A percentile compares a stretch with the other conserved stretches of the same genome.
Evolutionary conservation across 352 stramenopile genomes (phyloP).

Genomic region (Globisporangium uncinulatum): DNA sequence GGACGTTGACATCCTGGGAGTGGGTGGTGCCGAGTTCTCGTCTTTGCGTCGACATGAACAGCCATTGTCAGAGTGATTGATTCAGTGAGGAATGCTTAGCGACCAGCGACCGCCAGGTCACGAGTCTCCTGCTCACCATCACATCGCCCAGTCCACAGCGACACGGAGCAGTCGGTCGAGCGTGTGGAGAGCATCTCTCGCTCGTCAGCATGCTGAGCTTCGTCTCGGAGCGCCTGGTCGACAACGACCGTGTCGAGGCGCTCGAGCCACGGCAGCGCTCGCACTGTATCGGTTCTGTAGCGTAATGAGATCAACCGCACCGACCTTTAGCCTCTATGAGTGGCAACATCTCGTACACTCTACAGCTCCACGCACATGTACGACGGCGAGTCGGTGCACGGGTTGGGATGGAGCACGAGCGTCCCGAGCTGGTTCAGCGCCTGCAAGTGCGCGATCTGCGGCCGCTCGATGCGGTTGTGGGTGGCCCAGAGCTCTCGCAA

Average conservation of each 20-base stretch:
- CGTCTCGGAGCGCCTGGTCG: constrained; percentile 33
- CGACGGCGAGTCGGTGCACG: constrained; percentile 40
- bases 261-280: constrained; percentile 42
- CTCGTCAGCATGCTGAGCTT: constrained; percentile 37
- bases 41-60: neutral
- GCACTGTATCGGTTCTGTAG: constrained; percentile 26
- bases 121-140: constrained; percentile 6
- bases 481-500: constrained; percentile 61
- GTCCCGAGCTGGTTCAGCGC: constrained; percentile 34
- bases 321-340: too few species aligned
- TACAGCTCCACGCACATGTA: constrained; percentile 31
- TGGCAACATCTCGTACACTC: neutral
- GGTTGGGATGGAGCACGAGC: constrained; percentile 64
- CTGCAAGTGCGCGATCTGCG: constrained; percentile 42
- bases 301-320: too few species aligned
- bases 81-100: neutral
- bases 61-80: neutral
- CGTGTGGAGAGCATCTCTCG: constrained; percentile 24
- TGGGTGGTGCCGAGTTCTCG: constrained; percentile 1
- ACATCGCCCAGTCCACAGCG: constrained; percentile 23
- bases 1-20: neutral
- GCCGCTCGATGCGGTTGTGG: constrained; percentile 44
- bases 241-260: constrained; percentile 38
- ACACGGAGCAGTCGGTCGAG: constrained; percentile 31
- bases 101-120: neutral